These are phyloP conservation scores for Phaeosphaeria sp. DNA, from an alignment of 2,329 filamentous ascomycete genomes.

Conservation along the genomic window DNA sequence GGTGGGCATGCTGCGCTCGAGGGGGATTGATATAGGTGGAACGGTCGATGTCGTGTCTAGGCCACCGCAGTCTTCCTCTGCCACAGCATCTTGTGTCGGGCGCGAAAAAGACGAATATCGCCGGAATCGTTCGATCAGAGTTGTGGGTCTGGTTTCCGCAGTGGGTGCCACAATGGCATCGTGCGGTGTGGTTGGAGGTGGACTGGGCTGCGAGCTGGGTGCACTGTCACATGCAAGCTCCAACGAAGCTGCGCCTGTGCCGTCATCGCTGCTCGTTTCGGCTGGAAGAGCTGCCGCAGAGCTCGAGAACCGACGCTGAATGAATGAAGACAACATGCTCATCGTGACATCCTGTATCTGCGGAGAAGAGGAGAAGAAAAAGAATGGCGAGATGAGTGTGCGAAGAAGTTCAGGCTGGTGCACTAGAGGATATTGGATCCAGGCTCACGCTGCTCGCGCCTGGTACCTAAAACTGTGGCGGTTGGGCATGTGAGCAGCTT, in stretches of 20 bases:
- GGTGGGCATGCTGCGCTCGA: slow-evolving; percentile 38
- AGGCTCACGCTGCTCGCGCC: not conserved
- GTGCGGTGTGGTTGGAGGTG: slow-evolving; percentile 8
- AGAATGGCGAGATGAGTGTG: not conserved
- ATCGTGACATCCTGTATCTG: slow-evolving; percentile 35
- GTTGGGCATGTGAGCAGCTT: not conserved
- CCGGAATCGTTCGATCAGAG: slow-evolving; percentile 23
- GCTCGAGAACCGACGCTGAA: slow-evolving; percentile 46
- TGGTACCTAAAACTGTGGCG: not conserved
- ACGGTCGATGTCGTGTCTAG: slow-evolving; percentile 15
- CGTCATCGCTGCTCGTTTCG: slow-evolving; percentile 20
- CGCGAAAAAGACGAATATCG: slow-evolving; percentile 32
- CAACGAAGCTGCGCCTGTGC: slow-evolving; percentile 7
- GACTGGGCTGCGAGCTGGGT: slow-evolving; percentile 9
- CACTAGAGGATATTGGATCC: not conserved
- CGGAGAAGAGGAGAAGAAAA: not conserved
- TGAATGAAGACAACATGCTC: slow-evolving; percentile 50
- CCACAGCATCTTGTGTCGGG: slow-evolving; percentile 29
- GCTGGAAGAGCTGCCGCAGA: slow-evolving; percentile 26
- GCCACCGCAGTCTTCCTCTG: slow-evolving; percentile 32
- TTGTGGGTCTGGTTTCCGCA: slow-evolving; percentile 13
- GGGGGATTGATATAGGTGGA: slow-evolving; percentile 32
- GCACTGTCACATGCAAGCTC: slow-evolving; percentile 40
- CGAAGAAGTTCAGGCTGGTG: not conserved
- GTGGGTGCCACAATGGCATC: slow-evolving; percentile 11